These are phyloP conservation scores for Parietaria judaica DNA, from an alignment of 306 rosid species.

Conservation along the genomic window DNA sequence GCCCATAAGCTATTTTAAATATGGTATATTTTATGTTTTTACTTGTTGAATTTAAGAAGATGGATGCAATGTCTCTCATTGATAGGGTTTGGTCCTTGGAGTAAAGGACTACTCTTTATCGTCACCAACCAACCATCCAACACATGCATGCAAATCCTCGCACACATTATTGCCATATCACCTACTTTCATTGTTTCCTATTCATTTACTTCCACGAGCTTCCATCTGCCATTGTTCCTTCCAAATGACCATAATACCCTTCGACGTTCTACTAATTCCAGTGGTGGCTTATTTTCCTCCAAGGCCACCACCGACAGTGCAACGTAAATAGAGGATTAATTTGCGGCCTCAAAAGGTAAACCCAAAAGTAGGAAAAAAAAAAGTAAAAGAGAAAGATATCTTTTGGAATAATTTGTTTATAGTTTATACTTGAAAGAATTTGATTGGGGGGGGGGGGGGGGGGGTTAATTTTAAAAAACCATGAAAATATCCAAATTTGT, in stretches of 20 bases:
- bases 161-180: not conserved
- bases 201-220: conserved; percentile 6
- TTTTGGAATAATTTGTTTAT: not conserved
- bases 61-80: no score
- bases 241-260: conserved; percentile 7
- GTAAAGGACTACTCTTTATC: not conserved
- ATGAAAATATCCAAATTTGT: no score
- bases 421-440: no score
- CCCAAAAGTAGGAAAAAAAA: not conserved
- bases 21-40: no score
- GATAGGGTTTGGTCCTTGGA: not conserved
- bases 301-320: conserved; percentile 1
- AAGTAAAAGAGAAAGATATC: no score
- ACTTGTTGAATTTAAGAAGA: no score
- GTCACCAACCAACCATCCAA: not conserved
- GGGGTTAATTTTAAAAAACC: no score
- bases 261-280: not conserved
- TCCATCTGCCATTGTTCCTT: conserved; percentile 5
- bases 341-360: not conserved
- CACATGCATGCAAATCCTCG: conserved; percentile 2
- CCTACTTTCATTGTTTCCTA: not conserved
- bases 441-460: no score
- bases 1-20: no score
- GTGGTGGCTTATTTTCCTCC: not conserved
- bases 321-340: not conserved